phyloP scores from a whole-genome alignment of 495 filamentous ascomycete species.

The Endocarpon pusillum region DNA sequence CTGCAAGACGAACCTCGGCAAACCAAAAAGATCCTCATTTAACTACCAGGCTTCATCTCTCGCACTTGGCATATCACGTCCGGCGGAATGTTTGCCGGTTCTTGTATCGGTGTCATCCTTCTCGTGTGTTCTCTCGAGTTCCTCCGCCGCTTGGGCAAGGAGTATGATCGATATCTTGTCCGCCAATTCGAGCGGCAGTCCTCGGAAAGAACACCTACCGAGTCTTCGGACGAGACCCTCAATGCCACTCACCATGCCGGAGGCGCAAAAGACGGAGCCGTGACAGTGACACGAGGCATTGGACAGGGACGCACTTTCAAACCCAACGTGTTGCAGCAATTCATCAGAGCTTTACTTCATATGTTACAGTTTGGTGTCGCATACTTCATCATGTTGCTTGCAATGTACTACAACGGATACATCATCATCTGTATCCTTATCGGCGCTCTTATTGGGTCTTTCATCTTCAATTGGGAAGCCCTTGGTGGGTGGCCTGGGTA shows the following conservation, averaged over 20 bases:
- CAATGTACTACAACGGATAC: slow-evolving; percentile 51
- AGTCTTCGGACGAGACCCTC: slow-evolving; percentile 4
- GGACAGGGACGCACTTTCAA: background rate
- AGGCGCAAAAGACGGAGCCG: background rate
- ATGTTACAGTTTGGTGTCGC: slow-evolving; percentile 51
- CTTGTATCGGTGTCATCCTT: slow-evolving; percentile 50
- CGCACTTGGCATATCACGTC: slow-evolving; percentile 46
- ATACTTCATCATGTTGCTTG: slow-evolving; percentile 56
- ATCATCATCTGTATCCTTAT: slow-evolving; percentile 46
- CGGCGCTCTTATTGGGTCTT: slow-evolving; percentile 41
- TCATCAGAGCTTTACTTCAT: slow-evolving; percentile 43
- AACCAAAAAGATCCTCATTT: background rate
- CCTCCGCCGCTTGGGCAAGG: slow-evolving; percentile 37
- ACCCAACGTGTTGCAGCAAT: slow-evolving; percentile 29
- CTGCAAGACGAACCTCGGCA: no score
- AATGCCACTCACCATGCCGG: slow-evolving; percentile 7
- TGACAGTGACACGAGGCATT: background rate
- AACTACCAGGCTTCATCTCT: slow-evolving; percentile 41
- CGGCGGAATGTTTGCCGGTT: slow-evolving; percentile 43
- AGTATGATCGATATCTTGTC: slow-evolving; percentile 42
- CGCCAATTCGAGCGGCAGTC: slow-evolving; percentile 14
- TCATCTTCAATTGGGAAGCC: slow-evolving; percentile 40
- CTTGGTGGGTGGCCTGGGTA: background rate
- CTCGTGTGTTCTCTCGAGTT: slow-evolving; percentile 47
- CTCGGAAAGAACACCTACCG: slow-evolving; percentile 1